Evolutionary conservation across 208 protist species (phyloP).

Genomic region (Naegleria lovaniensis): DNA sequence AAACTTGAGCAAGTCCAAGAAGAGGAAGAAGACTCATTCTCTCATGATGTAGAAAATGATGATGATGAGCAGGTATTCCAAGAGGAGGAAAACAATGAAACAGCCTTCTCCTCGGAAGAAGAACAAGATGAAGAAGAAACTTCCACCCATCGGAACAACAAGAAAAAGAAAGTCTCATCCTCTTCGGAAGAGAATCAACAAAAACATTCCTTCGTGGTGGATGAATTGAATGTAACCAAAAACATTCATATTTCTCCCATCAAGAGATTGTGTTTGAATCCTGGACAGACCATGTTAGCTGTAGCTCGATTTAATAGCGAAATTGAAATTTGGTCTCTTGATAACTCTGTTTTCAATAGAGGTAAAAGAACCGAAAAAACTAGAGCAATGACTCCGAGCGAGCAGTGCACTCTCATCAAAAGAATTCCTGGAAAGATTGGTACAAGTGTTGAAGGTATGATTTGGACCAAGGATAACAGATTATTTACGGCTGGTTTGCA

Average conservation of each 20-base stretch:
- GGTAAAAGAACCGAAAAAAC: too few species aligned
- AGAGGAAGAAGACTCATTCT: too few species aligned
- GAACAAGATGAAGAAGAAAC: too few species aligned
- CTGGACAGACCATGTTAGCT: background rate
- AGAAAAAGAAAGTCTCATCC: too few species aligned
- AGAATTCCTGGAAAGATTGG: background rate
- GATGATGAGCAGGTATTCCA: too few species aligned
- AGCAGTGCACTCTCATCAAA: background rate
- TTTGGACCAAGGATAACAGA: background rate
- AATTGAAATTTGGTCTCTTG: slow-evolving; percentile 16
- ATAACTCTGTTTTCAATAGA: background rate
- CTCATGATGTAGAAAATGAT: too few species aligned
- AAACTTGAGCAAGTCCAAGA: too few species aligned
- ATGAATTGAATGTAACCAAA: background rate
- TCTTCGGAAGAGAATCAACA: too few species aligned
- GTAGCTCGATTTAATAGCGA: background rate
- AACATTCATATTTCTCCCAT: background rate
- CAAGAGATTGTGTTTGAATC: background rate
- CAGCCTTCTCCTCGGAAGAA: too few species aligned
- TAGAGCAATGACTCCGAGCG: background rate
- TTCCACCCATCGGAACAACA: too few species aligned
- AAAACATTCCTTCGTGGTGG: background rate
- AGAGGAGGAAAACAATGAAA: too few species aligned
- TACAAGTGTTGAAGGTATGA: background rate
- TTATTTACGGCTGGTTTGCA: slow-evolving; percentile 11